phyloP scores from a whole-genome alignment of 495 filamentous ascomycete species.

The Annulohypoxylon nitens region DNA sequence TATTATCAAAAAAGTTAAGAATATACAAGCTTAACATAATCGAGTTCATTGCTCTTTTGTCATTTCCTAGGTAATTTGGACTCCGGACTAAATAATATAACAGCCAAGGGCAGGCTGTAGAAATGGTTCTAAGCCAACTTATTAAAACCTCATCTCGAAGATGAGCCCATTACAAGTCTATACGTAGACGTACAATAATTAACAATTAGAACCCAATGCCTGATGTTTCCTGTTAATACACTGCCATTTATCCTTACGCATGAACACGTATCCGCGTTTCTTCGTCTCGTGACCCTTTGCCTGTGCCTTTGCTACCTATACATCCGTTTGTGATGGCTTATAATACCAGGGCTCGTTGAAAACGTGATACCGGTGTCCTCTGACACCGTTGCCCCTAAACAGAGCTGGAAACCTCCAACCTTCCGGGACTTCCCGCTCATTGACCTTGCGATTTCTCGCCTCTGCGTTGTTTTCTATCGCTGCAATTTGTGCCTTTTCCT shows the following conservation, averaged over 20 bases:
- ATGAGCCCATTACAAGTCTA: constrained; percentile 1
- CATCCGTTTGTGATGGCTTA: constrained; percentile 43
- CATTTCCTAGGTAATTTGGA: background rate
- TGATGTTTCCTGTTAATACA: background rate
- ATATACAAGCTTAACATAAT: background rate
- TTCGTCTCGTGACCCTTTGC: constrained; percentile 19
- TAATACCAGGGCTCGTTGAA: constrained; percentile 92
- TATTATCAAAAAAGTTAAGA: background rate
- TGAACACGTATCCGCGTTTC: constrained; percentile 33
- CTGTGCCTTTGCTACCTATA: background rate
- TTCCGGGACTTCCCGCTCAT: constrained; percentile 76
- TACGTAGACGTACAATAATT: constrained; percentile 14
- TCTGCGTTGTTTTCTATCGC: constrained; percentile 44
- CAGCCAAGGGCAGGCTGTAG: background rate
- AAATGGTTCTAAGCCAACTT: background rate
- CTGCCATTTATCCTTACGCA: constrained; percentile 29
- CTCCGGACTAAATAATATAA: background rate
- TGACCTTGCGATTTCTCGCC: constrained; percentile 56
- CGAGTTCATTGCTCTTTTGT: no score
- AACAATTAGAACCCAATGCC: constrained; percentile 22
- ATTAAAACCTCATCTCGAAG: background rate
- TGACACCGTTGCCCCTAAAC: constrained; percentile 87
- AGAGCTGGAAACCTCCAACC: constrained; percentile 87
- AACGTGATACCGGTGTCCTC: constrained; percentile 95
- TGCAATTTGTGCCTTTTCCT: constrained; percentile 64